Conservation (phyloP, 148 eudicot species). For the Rhododendron ovatum region DNA sequence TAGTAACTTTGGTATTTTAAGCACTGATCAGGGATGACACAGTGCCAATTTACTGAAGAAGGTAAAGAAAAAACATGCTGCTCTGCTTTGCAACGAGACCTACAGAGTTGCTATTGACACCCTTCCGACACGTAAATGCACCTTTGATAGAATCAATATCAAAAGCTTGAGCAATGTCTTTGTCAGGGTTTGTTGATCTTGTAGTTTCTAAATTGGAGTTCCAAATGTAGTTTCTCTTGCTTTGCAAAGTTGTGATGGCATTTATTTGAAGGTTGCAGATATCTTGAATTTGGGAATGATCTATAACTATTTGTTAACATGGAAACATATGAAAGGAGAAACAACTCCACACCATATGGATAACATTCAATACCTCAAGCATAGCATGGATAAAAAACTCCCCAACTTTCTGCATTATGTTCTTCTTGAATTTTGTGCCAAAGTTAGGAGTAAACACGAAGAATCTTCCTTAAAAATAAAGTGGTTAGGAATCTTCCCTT, state of each 20-base stretch:
- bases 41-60: not conserved
- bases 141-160: not conserved
- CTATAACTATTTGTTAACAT: not conserved
- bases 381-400: not conserved
- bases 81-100: not conserved
- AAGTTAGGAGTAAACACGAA: not conserved
- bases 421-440: not conserved
- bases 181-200: not conserved
- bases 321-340: not conserved
- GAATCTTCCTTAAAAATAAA: not conserved
- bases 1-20: not conserved
- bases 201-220: not conserved
- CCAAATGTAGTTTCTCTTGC: not conserved
- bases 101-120: not conserved
- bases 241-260: not conserved
- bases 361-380: not conserved
- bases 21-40: not conserved
- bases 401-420: not conserved
- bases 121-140: not conserved
- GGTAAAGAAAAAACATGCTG: not conserved
- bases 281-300: not conserved
- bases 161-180: not conserved
- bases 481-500: not conserved
- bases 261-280: not conserved
- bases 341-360: not conserved